Evolutionary conservation across 208 protist species (phyloP), one percentile per base, ranked within the genome.

Genomic region (Vickermania spadyakhi): DNA sequence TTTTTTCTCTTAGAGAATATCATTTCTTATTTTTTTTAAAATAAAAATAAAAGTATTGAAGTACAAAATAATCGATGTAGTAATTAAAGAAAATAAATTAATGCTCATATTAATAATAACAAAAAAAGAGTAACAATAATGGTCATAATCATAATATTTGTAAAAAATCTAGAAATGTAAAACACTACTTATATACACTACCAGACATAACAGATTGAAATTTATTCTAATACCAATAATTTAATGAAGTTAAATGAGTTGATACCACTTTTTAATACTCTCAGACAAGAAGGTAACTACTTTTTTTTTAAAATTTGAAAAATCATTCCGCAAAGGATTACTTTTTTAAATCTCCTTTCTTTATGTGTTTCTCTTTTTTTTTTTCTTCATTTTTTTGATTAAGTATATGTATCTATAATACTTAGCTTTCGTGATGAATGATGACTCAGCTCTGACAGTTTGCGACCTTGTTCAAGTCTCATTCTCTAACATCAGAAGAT

Each of bases 331-430:
- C n/a, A n/a, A n/a, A n/a, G n/a, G n/a, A n/a, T n/a, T n/a, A n/a
- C n/a, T n/a, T n/a, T n/a, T n/a, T n/a, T n/a, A n/a, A n/a, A n/a
- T n/a, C 4, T 53, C 36, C 41, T 56, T 56, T n/a, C n/a, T 56
- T 5, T 52, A 14, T 53, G 25, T 53, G 45, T 53, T 61, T 28
- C 61, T 66, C 1, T 5, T 79, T 61, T 70, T 65, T 64, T 55
- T 63, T 0, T 56, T 51, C 28, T 61, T 14, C 28, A 71, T 52
- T 61, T 45, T 57, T 28, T 45, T 64, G 14, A 41, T 45, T 23
- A 28, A 18, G 26, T 45, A 27, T 41, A 30, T n/a, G 58, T 57
- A 2, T 5, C 13, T 21, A 21, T 45, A n/a, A 45, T 18, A n/a
- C n/a, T n/a, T n/a, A n/a, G n/a, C n/a, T n/a, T n/a, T n/a, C n/a